Percentiles rank a stretch among this genome's conserved stretches.
These are phyloP conservation scores for Rhizopogon rudus DNA, from an alignment of 768 basidiomycete species.

Conservation along the genomic window DNA sequence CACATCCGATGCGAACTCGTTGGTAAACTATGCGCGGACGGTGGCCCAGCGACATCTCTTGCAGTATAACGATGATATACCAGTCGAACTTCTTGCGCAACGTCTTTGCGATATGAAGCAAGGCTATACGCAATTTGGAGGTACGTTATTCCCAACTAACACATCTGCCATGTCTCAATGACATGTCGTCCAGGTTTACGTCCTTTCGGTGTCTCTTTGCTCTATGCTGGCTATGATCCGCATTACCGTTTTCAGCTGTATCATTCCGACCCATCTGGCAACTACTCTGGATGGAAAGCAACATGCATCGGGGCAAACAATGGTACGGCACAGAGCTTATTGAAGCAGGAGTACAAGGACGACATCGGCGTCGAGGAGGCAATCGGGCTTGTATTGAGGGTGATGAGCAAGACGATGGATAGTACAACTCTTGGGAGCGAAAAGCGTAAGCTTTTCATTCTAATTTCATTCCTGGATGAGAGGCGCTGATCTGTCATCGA, in stretches of 20 bases:
- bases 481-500: not conserved
- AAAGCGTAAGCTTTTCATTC: slow-evolving; percentile 61
- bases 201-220: slow-evolving; percentile 94
- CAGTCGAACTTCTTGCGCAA: slow-evolving; percentile 93
- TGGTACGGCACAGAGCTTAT: slow-evolving; percentile 87
- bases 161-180: not conserved
- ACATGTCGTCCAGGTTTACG: slow-evolving; percentile 63
- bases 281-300: slow-evolving; percentile 98
- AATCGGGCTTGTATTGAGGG: slow-evolving; percentile 83
- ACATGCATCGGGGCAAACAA: slow-evolving; percentile 99
- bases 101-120: slow-evolving; percentile 96
- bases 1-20: slow-evolving; percentile 95
- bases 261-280: slow-evolving; percentile 97
- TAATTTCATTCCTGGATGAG: not conserved
- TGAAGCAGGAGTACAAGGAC: slow-evolving; percentile 99
- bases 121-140: slow-evolving; percentile 96
- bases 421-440: slow-evolving; percentile 95
- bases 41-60: slow-evolving; percentile 88
- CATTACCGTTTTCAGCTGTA: slow-evolving; percentile 97
- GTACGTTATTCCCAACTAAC: slow-evolving; percentile 34
- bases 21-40: slow-evolving; percentile 90
- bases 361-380: slow-evolving; percentile 89
- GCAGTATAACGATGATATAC: slow-evolving; percentile 95
- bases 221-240: slow-evolving; percentile 96
- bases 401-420: slow-evolving; percentile 99